These are phyloP conservation scores for Coleophoma cylindrospora DNA, from an alignment of 2,329 filamentous ascomycete genomes.

Conservation along the genomic window DNA sequence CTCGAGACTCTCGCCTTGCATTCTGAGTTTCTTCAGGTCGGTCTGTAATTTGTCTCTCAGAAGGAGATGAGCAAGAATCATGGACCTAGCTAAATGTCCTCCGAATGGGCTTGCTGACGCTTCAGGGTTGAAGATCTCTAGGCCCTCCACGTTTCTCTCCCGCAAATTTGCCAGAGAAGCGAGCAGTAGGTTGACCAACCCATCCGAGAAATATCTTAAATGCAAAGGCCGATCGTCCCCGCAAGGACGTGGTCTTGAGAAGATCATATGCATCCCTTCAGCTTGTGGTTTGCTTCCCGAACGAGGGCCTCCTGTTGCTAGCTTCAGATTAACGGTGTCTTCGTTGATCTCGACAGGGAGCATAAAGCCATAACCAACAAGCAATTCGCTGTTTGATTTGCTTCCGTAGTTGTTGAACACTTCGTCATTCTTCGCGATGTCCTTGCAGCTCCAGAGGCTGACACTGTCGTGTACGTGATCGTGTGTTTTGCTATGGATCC, in stretches of 20 bases:
- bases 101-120: constrained; percentile 5
- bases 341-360: constrained; percentile 35
- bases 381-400: constrained; percentile 70
- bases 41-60: constrained; percentile 13
- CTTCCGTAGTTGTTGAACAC: constrained; percentile 68
- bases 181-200: constrained; percentile 19
- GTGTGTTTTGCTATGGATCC: constrained; percentile 31
- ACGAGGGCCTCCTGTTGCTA: constrained; percentile 4
- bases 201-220: constrained; percentile 15
- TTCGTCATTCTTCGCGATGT: constrained; percentile 44
- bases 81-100: constrained; percentile 11
- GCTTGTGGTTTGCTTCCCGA: neutral
- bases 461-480: neutral
- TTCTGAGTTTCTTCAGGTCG: constrained; percentile 10
- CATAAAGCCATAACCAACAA: constrained; percentile 60
- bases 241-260: neutral
- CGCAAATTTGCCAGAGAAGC: constrained; percentile 20
- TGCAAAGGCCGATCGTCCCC: constrained; percentile 1
- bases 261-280: constrained; percentile 21
- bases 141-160: constrained; percentile 11
- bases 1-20: constrained; percentile 3
- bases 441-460: neutral
- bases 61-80: constrained; percentile 9
- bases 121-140: constrained; percentile 11
- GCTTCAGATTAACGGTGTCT: constrained; percentile 27